Evolutionary conservation across 2,329 filamentous ascomycete genomes (phyloP).

Genomic region (Cytospora paraplurivora): DNA sequence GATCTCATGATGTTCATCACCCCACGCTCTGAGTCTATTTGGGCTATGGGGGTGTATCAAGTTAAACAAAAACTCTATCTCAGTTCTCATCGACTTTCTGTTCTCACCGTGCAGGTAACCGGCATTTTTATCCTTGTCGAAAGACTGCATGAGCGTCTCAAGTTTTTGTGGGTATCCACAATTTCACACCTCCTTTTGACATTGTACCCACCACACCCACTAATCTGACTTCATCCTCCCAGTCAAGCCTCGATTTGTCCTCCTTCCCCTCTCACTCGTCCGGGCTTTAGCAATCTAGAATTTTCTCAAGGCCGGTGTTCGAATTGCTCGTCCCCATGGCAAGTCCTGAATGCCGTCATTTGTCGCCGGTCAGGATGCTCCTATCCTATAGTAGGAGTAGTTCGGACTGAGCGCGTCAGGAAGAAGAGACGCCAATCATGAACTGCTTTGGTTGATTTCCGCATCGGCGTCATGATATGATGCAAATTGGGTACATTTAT

Average conservation of each 20-base stretch:
- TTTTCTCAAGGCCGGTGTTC: constrained; percentile 2
- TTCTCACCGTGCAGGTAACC: constrained; percentile 17
- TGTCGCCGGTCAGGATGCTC: constrained; percentile 4
- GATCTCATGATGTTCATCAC: constrained; percentile 15
- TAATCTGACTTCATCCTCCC: constrained; percentile 16
- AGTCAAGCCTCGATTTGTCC: constrained; percentile 14
- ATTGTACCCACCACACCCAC: constrained; percentile 12
- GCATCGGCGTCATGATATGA: constrained; percentile 12
- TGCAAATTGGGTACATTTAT: constrained; percentile 11
- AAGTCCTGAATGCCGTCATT: constrained; percentile 9
- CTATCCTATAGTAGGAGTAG: background rate
- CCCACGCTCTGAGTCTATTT: constrained; percentile 12
- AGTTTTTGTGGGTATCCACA: constrained; percentile 19
- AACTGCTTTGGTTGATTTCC: constrained; percentile 8
- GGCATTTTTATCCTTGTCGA: constrained; percentile 16
- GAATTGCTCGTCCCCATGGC: constrained; percentile 12
- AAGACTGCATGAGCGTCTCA: constrained; percentile 12
- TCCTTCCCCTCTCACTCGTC: constrained; percentile 14
- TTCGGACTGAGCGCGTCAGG: background rate
- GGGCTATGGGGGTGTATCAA: background rate
- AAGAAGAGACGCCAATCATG: background rate
- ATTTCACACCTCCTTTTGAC: constrained; percentile 12
- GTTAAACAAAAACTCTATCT: constrained; percentile 9
- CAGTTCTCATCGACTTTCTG: constrained; percentile 8
- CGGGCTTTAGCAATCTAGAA: constrained; percentile 23